Evolutionary conservation across 306 rosid genomes (phyloP), one percentile per base, ranked within the genome.

Genomic region (Fragaria iinumae): DNA sequence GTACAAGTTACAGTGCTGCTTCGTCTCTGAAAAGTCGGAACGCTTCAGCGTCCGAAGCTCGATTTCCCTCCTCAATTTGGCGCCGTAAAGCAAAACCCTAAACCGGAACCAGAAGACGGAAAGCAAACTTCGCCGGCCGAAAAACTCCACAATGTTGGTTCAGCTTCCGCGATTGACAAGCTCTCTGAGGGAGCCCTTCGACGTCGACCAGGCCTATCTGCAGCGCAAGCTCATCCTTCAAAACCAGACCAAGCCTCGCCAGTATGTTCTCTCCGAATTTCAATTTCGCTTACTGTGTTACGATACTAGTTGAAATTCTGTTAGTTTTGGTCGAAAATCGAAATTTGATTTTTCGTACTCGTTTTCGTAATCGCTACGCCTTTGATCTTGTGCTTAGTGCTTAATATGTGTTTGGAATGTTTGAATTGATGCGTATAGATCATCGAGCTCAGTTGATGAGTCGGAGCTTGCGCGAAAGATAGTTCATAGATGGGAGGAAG

Each of bases 211-310:
- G 69, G 91, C 89, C 81, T 88, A 85, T 79, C 72, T 88, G 32
- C 89, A 73, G 71, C 89, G 91, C 80, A 88, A 83, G 78, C 76
- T 81, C 76, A 79, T 88, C 72, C 87, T 88, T 20, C 89, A 85
- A 36, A 76, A 36, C 66, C 82, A 44, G 12, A 55, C 12, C 80
- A 73, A 76, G 70, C 81, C 80, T 56, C 71, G 60, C 65, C 77
- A 73, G 89, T 85, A 78, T 36, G 69, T 80, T 36, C 17, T 79
- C 38, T 56, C 47, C 0, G 1, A 27, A 8, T 2, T 6, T 73
- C 41, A 55, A n/a, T 57, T 29, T 11, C 21, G 11, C 14, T 49
- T 45, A 45, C 60, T 20, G 59, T 7, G 27, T 3, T n/a, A 6
- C 8, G 27, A 55, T 55, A 11, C 9, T 55, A 55, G 60, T n/a